phyloP scores from a whole-genome alignment of 345 rosid genomes.

The Sapria himalayana region DNA sequence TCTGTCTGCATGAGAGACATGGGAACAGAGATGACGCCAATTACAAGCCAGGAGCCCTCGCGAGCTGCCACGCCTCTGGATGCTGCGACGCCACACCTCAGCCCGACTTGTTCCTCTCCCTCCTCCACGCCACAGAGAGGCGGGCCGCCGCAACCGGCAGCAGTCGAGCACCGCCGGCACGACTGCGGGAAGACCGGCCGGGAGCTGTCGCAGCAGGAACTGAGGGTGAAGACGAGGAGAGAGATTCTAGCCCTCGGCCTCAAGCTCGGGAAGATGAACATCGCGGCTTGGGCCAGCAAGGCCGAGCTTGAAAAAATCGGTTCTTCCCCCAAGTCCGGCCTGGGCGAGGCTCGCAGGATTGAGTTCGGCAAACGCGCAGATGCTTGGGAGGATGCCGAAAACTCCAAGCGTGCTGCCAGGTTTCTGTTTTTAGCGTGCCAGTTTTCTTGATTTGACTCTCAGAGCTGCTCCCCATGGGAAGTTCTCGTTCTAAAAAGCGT shows the following conservation, averaged over 20 bases:
- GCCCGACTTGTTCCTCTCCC: conserved; percentile 51
- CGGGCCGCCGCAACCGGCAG: conserved; percentile 25
- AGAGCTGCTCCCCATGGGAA: too few species aligned
- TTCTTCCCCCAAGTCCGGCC: conserved; percentile 10
- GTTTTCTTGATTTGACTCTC: too few species aligned
- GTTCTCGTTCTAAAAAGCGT: too few species aligned
- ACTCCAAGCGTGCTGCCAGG: conserved; percentile 42
- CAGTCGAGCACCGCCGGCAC: conserved; percentile 12
- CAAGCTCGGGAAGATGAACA: conserved; percentile 66
- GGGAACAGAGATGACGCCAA: conserved; percentile 78
- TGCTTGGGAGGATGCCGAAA: conserved; percentile 71
- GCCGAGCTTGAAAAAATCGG: conserved; percentile 29
- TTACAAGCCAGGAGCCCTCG: conserved; percentile 56
- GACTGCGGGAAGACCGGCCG: conserved; percentile 10
- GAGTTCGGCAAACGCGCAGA: conserved; percentile 43
- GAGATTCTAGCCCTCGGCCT: conserved; percentile 64
- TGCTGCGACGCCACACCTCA: conserved; percentile 46
- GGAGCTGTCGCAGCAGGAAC: conserved; percentile 41
- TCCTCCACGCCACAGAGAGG: conserved; percentile 49
- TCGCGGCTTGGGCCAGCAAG: conserved; percentile 71
- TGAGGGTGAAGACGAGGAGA: conserved; percentile 47
- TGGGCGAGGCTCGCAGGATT: conserved; percentile 20
- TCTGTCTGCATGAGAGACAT: conserved; percentile 65
- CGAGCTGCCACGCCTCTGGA: conserved; percentile 46
- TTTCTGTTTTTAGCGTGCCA: conserved; percentile 7